Evolutionary conservation across 768 basidiomycete genomes (phyloP).

Genomic region (Galerina sulciceps): DNA sequence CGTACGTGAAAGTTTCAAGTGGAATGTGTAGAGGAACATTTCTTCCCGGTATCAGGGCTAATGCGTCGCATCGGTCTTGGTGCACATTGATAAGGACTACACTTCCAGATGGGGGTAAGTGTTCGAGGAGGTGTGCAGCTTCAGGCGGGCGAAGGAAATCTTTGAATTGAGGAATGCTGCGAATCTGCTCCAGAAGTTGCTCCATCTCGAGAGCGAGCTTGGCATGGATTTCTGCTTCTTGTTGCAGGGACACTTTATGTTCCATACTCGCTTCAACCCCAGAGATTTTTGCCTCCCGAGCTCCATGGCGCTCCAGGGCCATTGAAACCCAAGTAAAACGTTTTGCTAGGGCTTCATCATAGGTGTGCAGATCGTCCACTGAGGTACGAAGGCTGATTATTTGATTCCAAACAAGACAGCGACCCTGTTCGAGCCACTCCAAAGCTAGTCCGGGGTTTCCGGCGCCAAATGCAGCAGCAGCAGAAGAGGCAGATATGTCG

Average conservation of each 20-base stretch:
- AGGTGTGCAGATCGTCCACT: constrained; percentile 11
- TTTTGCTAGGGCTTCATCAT: not conserved
- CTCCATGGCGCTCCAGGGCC: not conserved
- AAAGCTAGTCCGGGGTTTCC: constrained; percentile 13
- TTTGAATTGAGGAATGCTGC: not conserved
- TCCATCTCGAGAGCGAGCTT: not conserved
- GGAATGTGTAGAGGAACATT: not conserved
- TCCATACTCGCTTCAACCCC: not conserved
- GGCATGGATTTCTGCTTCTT: not conserved
- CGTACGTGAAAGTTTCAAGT: not conserved
- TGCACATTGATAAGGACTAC: not conserved
- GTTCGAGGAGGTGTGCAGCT: not conserved
- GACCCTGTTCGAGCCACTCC: constrained; percentile 31
- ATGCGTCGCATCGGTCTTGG: not conserved
- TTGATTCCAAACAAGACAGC: constrained; percentile 26
- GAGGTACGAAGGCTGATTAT: constrained; percentile 24
- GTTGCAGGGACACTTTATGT: not conserved
- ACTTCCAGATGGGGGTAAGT: not conserved
- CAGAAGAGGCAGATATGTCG: not conserved
- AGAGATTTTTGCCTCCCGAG: not conserved
- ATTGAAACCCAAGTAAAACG: not conserved
- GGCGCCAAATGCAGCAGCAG: not conserved
- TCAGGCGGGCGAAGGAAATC: not conserved
- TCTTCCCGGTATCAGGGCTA: not conserved
- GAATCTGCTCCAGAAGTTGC: not conserved